Evolutionary conservation across 1,284 basidiomycete genomes (phyloP), one percentile per base, ranked within the genome.

Genomic region (Leccinum pachyderme): DNA sequence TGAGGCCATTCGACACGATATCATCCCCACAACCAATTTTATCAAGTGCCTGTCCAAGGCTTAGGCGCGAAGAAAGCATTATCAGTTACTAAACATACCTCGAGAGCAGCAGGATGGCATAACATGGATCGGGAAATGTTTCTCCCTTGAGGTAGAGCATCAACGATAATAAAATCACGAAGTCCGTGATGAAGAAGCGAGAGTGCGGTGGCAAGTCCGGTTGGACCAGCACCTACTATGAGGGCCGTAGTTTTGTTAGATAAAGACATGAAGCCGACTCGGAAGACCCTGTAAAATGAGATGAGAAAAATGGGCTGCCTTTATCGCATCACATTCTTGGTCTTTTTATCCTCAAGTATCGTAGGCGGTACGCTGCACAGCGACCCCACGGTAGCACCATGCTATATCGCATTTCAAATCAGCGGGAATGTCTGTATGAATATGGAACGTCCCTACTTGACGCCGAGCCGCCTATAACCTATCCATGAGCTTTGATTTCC

Each of bases 1-100:
- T 74, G 28, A 68, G 71, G 12, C 81, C 79, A 9, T 64, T 59
- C 7, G 70, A 59, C 24, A 77, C 54, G n/a, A 83, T 62, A 0
- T 59, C 13, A 2, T 37, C 33, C 18, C 35, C 35, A 18, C 35
- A 37, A 15, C 35, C 35, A 7, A 37, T 18, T 18, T 7, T 37
- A 5, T 37, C 35, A 7, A 37, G 35, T 8, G 35, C 35, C 35
- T 37, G 18, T 13, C 13, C 31, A 32, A 37, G 8, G 35, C n/a
- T 37, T 37, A n/a, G n/a, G n/a, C 15, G n/a, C 15, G 7, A 18
- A 51, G 13, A 24, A 24, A 24, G 1, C 5, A 24, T 7, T 3
- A 43, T 18, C 18, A 24, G 7, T 18, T 24, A 12, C 22, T 5
- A 12, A 41, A 9, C 15, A 24, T 41, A 41, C 39, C 39, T 41